Percentiles rank a stretch among this genome's conserved stretches.
Evolutionary conservation across 2,329 filamentous ascomycete genomes (phyloP).

Genomic region (Aspergillus piperis): DNA sequence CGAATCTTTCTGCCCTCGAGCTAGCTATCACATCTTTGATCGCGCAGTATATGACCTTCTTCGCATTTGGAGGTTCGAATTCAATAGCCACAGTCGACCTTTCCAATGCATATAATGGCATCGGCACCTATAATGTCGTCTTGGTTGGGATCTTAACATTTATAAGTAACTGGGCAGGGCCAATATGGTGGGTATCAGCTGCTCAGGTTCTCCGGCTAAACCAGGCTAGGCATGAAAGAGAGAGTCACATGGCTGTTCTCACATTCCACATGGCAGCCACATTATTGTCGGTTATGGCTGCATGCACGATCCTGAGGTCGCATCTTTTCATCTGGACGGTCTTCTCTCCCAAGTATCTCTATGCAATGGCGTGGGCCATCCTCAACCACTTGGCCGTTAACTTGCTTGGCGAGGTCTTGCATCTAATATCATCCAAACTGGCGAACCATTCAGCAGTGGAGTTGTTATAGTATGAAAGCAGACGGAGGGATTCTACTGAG

Average conservation of each 20-base stretch:
- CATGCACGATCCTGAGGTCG: conserved; percentile 78
- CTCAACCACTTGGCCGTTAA: conserved; percentile 79
- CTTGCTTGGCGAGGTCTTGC: conserved; percentile 55
- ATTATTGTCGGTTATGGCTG: conserved; percentile 76
- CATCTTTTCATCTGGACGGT: conserved; percentile 99
- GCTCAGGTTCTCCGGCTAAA: conserved; percentile 42
- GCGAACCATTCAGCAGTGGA: background rate
- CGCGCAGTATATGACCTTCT: conserved; percentile 81
- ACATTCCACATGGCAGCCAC: conserved; percentile 71
- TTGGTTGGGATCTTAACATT: conserved; percentile 84
- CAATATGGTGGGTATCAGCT: conserved; percentile 80
- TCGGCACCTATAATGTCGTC: conserved; percentile 76
- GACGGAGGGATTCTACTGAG: background rate
- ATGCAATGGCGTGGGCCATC: conserved; percentile 83
- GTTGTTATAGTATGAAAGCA: too few relatives aligned
- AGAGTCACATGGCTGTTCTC: conserved; percentile 59
- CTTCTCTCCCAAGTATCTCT: conserved; percentile 95
- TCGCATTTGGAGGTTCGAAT: conserved; percentile 87
- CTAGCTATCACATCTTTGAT: conserved; percentile 72
- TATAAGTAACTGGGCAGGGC: conserved; percentile 84
- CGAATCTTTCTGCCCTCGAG: conserved; percentile 52
- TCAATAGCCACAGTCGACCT: conserved; percentile 95
- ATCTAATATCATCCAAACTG: background rate
- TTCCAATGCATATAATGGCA: conserved; percentile 91
- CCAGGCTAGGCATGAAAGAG: conserved; percentile 33